A percentile compares a stretch with the other conserved stretches of the same genome.
These are phyloP conservation scores for Haplographium delicatum DNA, from an alignment of 495 filamentous ascomycete species.

Conservation along the genomic window DNA sequence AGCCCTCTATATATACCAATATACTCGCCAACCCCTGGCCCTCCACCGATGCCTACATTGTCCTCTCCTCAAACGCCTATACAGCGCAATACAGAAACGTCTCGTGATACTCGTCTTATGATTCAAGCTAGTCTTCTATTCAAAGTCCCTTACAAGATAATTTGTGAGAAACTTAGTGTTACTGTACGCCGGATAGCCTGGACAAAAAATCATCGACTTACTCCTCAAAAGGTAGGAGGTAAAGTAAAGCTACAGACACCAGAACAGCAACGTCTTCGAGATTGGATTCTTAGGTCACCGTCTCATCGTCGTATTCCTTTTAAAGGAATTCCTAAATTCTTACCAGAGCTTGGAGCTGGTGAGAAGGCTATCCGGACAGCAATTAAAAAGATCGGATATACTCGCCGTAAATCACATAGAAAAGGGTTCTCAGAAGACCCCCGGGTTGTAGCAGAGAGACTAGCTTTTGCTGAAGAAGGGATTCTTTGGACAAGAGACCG, in stretches of 20 bases:
- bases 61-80: not conserved
- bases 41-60: not conserved
- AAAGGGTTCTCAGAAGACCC: conserved; percentile 3
- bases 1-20: not conserved
- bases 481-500: conserved; percentile 14
- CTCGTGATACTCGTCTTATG: not conserved
- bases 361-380: not conserved
- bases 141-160: not conserved
- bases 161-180: not conserved
- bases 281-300: not conserved
- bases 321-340: not conserved
- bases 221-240: not conserved
- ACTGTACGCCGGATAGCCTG: not conserved
- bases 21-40: not conserved
- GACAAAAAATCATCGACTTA: not conserved
- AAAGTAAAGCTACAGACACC: not conserved
- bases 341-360: not conserved
- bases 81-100: not conserved
- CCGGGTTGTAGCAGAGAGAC: not conserved
- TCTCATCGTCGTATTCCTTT: not conserved
- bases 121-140: not conserved
- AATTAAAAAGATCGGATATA: not conserved
- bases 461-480: conserved; percentile 17
- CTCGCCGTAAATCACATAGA: not conserved
- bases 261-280: not conserved